A percentile compares a stretch with the other conserved stretches of the same genome.
Conservation (phyloP, 2,329 filamentous ascomycete species). For the Penicillium olsonii region DNA sequence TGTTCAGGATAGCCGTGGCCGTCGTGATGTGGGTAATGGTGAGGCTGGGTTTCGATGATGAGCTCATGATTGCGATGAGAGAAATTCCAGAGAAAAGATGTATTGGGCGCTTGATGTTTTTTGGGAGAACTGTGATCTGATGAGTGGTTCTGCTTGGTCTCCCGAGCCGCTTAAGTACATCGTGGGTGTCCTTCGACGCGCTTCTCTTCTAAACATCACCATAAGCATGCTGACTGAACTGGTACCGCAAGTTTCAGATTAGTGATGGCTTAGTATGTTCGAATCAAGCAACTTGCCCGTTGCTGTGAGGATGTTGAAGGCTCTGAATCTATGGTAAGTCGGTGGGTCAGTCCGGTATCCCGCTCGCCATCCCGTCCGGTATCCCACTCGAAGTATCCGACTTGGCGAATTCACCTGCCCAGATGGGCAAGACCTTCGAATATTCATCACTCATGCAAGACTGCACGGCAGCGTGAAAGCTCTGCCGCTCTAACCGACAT, state of each 20-base stretch:
- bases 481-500: no score
- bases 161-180: neutral
- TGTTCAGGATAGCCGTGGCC: constrained; percentile 49
- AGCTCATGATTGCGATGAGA: neutral
- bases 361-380: neutral
- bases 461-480: no score
- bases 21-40: constrained; percentile 50
- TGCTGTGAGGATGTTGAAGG: neutral
- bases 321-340: neutral
- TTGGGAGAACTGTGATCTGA: neutral
- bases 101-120: neutral
- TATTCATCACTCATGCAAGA: no score
- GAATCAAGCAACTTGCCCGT: neutral
- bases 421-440: no score
- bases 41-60: constrained; percentile 15
- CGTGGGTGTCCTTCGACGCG: neutral
- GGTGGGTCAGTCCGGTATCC: neutral
- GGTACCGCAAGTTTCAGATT: neutral
- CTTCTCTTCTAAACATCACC: neutral
- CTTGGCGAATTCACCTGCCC: neutral
- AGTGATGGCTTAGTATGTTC: neutral
- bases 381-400: neutral
- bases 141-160: neutral
- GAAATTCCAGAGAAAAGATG: neutral
- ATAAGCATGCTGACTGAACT: neutral